These are phyloP conservation scores for Neopestalotiopsis rosae DNA, from an alignment of 2,329 filamentous ascomycete genomes.

Conservation along the genomic window DNA sequence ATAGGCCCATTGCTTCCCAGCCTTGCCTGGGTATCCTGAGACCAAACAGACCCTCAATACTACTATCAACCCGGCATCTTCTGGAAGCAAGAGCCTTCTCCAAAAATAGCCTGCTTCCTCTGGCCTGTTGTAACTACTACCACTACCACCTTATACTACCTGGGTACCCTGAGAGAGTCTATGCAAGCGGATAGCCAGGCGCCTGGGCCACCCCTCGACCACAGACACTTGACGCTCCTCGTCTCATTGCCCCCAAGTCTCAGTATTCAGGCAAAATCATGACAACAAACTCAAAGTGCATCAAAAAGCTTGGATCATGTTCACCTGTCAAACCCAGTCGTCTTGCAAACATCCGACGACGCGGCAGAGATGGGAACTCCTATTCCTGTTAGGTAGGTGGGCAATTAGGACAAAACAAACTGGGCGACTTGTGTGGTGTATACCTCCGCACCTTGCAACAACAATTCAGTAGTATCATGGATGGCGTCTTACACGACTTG, in stretches of 20 bases:
- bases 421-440: background rate
- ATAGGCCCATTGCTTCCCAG: background rate
- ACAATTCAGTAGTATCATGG: background rate
- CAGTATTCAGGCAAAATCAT: background rate
- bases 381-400: too few species aligned
- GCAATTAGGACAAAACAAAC: background rate
- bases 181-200: background rate
- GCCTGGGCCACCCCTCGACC: background rate
- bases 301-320: constrained; percentile 1
- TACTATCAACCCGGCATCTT: background rate
- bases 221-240: background rate
- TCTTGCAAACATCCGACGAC: background rate
- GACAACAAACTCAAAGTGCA: background rate
- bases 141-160: background rate
- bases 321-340: background rate
- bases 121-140: background rate
- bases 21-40: background rate
- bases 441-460: background rate
- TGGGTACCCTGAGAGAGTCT: background rate
- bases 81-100: background rate
- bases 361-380: background rate
- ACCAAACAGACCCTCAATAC: background rate
- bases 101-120: background rate
- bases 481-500: background rate
- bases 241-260: background rate